These are phyloP conservation scores for Lepraria neglecta DNA, from an alignment of 495 filamentous ascomycete species.

Conservation along the genomic window DNA sequence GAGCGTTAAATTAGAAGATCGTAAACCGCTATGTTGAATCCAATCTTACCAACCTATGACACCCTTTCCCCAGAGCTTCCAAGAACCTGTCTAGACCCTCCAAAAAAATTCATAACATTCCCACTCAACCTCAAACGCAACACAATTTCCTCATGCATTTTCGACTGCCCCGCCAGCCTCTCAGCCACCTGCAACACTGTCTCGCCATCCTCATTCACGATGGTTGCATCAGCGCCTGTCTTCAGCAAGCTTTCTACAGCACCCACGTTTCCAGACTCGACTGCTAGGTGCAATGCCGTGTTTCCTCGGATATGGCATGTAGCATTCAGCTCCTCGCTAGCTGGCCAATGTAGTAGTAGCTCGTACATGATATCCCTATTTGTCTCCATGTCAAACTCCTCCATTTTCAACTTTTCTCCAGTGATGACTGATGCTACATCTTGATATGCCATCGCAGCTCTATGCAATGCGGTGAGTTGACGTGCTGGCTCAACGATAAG, in stretches of 20 bases:
- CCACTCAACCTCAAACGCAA: neutral
- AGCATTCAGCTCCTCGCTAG: neutral
- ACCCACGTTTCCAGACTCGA: slow-evolving; percentile 27
- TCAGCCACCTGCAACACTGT: neutral
- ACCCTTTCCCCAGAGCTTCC: no score
- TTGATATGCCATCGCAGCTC: slow-evolving; percentile 11
- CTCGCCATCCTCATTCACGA: slow-evolving; percentile 9
- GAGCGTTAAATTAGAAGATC: no score
- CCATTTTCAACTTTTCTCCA: neutral
- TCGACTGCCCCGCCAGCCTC: neutral
- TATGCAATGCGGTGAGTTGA: slow-evolving; percentile 18
- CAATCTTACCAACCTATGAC: no score
- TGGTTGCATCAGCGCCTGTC: neutral
- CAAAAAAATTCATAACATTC: neutral
- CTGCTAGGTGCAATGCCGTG: slow-evolving; percentile 33
- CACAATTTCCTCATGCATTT: slow-evolving; percentile 1
- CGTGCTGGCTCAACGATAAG: slow-evolving; percentile 22
- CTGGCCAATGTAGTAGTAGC: slow-evolving; percentile 9
- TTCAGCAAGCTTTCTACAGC: slow-evolving; percentile 26
- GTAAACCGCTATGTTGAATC: no score
- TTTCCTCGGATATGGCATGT: slow-evolving; percentile 20
- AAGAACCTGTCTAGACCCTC: no score
- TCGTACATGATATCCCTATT: slow-evolving; percentile 17
- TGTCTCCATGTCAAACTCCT: slow-evolving; percentile 14
- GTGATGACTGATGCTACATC: neutral